phyloP scores from a whole-genome alignment of 306 rosid species.

The Quercus dentata region DNA sequence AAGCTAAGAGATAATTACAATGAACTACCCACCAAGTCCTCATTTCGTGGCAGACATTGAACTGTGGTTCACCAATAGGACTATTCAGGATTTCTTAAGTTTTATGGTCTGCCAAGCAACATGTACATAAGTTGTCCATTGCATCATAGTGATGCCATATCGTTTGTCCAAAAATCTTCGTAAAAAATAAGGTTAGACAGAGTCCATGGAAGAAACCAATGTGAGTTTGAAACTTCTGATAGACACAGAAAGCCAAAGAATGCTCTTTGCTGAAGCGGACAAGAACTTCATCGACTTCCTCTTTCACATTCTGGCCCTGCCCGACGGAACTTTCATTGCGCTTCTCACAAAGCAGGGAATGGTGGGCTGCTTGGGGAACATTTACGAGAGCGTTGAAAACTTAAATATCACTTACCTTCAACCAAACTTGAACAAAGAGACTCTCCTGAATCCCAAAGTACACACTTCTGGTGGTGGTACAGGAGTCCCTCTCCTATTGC shows the following conservation, averaged over 20 bases:
- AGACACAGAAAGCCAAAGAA: not conserved
- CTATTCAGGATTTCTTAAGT: no score
- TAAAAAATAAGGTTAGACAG: no score
- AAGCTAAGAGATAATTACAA: no score
- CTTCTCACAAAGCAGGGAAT: not conserved
- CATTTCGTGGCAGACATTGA: no score
- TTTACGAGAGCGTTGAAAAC: conserved; percentile 18
- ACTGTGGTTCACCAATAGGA: no score
- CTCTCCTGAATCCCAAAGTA: not conserved
- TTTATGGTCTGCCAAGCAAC: no score
- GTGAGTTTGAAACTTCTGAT: conserved; percentile 17
- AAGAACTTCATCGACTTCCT: conserved; percentile 26
- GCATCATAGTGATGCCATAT: no score
- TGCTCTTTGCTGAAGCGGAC: conserved; percentile 14
- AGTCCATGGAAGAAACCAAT: not conserved
- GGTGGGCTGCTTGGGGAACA: not conserved
- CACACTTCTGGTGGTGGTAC: not conserved
- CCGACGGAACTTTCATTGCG: conserved; percentile 2
- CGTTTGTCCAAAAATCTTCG: not conserved
- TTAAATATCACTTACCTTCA: not conserved
- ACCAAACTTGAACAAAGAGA: not conserved
- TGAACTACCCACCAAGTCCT: no score
- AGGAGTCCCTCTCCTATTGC: not conserved
- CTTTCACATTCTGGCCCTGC: conserved; percentile 10
- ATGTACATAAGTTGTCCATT: no score